phyloP scores from a whole-genome alignment of 169 alveolate species.

The Cryptosporidium bovis region DNA sequence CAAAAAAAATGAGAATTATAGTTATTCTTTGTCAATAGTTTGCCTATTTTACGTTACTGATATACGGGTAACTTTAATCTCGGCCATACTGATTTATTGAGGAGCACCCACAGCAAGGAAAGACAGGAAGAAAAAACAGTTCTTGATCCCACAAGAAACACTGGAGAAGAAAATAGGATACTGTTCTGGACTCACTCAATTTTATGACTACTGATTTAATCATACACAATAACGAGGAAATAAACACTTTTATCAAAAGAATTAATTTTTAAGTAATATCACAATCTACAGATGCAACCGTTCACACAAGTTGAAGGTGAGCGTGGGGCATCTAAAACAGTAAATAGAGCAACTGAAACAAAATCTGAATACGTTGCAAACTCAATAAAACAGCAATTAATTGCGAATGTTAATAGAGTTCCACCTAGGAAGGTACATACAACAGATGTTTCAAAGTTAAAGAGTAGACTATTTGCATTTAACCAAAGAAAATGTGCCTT shows the following conservation, averaged over 20 bases:
- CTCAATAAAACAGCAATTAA: constrained; percentile 42
- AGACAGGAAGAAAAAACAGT: neutral
- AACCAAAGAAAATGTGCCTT: constrained; percentile 65
- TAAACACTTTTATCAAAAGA: neutral
- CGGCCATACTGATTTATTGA: neutral
- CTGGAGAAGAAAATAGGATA: neutral
- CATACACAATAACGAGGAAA: neutral
- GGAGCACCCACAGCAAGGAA: neutral
- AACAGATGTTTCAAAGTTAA: constrained; percentile 37
- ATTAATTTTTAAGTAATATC: neutral
- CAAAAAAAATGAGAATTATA: too few relatives aligned
- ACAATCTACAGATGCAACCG: neutral
- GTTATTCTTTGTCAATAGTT: too few relatives aligned
- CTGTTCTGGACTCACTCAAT: neutral
- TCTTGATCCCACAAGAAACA: neutral
- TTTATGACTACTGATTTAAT: neutral
- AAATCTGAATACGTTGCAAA: neutral
- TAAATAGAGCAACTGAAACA: neutral
- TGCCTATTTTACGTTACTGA: neutral
- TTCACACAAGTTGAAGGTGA: constrained; percentile 30
- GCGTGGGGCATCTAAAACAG: neutral
- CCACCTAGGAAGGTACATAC: constrained; percentile 70
- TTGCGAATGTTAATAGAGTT: constrained; percentile 41
- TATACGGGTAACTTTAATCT: too few relatives aligned
- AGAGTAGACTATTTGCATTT: constrained; percentile 57